A percentile compares a stretch with the other conserved stretches of the same genome.
phyloP scores from a whole-genome alignment of 1,284 basidiomycete genomes.

The Ceratobasidium sp. region DNA sequence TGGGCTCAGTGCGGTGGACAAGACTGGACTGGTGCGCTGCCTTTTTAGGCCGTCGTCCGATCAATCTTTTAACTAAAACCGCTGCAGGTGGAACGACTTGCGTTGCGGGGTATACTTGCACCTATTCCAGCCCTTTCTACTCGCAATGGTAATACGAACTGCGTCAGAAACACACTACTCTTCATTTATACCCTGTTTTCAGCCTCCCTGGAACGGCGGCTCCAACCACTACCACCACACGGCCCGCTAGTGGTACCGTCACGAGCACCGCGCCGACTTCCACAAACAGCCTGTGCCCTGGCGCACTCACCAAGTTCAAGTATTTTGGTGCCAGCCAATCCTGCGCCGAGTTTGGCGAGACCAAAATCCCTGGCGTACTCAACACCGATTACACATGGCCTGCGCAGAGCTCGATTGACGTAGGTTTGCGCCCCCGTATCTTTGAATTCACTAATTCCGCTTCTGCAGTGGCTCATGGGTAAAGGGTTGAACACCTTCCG shows the following conservation, averaged over 20 bases:
- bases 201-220: conserved; percentile 37
- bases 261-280: conserved; percentile 43
- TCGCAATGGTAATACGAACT: conserved; percentile 43
- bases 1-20: conserved; percentile 45
- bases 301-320: conserved; percentile 65
- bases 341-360: conserved; percentile 66
- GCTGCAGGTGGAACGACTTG: conserved; percentile 45
- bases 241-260: conserved; percentile 24
- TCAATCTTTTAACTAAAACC: background rate
- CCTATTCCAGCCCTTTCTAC: conserved; percentile 45
- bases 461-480: conserved; percentile 61
- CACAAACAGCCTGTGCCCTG: conserved; percentile 42
- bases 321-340: conserved; percentile 72
- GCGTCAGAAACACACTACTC: background rate
- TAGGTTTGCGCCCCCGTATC: conserved; percentile 49
- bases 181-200: background rate
- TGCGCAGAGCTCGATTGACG: conserved; percentile 60
- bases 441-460: conserved; percentile 47
- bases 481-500: conserved; percentile 73
- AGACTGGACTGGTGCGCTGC: conserved; percentile 29
- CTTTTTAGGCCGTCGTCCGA: background rate
- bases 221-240: conserved; percentile 45
- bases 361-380: conserved; percentile 20
- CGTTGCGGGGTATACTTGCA: conserved; percentile 46
- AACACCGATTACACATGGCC: conserved; percentile 60